Evolutionary conservation across 2,329 filamentous ascomycete species (phyloP).

Genomic region (Ilyonectria sp.): DNA sequence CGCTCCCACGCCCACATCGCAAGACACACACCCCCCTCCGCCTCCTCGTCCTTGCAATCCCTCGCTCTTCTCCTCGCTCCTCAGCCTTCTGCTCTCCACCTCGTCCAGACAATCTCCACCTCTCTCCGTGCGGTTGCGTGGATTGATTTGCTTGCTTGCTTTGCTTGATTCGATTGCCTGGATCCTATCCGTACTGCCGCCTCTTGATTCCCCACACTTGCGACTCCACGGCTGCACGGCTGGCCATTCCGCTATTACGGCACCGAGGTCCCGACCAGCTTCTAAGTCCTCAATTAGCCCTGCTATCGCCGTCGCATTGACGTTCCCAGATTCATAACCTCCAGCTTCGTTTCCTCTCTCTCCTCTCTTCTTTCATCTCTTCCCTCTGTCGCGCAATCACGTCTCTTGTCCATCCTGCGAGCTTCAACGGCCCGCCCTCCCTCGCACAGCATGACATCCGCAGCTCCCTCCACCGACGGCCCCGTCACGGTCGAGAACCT

Average conservation of each 20-base stretch:
- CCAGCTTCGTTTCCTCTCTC: background rate
- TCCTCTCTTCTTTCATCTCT: slow-evolving; percentile 9
- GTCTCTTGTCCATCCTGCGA: background rate
- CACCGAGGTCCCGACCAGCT: slow-evolving; percentile 22
- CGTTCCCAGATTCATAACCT: background rate
- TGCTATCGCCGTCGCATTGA: slow-evolving; percentile 11
- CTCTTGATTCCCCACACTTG: slow-evolving; percentile 21
- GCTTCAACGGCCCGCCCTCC: slow-evolving; percentile 24
- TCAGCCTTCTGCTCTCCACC: background rate
- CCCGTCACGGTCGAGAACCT: slow-evolving; percentile 75
- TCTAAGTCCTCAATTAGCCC: slow-evolving; percentile 24
- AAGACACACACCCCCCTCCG: slow-evolving; percentile 23
- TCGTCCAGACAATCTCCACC: slow-evolving; percentile 5
- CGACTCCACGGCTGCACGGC: slow-evolving; percentile 20
- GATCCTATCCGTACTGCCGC: slow-evolving; percentile 2
- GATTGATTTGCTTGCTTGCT: background rate
- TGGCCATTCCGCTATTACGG: slow-evolving; percentile 17
- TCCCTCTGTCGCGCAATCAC: slow-evolving; percentile 6
- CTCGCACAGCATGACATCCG: slow-evolving; percentile 46
- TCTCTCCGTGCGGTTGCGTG: slow-evolving; percentile 9
- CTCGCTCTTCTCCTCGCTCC: slow-evolving; percentile 1
- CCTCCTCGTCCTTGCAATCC: slow-evolving; percentile 2
- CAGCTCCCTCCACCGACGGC: slow-evolving; percentile 32
- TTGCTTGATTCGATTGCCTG: background rate
- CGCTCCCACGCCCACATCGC: slow-evolving; percentile 29